These are phyloP conservation scores for Bolboschoenoplectus hybrid DNA, from an alignment of 202 grass and related monocot species.

Conservation along the genomic window DNA sequence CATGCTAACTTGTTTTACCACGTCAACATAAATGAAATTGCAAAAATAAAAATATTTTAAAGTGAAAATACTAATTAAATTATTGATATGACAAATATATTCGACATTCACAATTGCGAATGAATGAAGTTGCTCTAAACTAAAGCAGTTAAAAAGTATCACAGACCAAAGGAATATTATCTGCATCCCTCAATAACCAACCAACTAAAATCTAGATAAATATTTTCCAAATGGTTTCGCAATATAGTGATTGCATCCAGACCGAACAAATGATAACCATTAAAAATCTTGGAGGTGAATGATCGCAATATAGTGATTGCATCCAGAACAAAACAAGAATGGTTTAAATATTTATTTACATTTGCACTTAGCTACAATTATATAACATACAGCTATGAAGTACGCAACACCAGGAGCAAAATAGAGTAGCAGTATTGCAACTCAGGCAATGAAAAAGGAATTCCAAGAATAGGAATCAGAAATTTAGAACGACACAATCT, in stretches of 20 bases:
- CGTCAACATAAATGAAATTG: no score
- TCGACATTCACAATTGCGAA: no score
- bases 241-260: background rate
- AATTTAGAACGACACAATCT: background rate
- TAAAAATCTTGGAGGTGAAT: background rate
- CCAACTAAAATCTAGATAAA: background rate
- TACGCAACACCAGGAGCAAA: conserved; percentile 3
- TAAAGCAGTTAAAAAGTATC: no score
- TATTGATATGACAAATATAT: no score
- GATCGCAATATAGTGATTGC: background rate
- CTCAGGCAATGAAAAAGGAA: background rate
- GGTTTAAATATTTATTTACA: background rate
- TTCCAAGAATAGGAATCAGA: background rate
- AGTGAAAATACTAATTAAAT: no score
- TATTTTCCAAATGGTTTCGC: background rate
- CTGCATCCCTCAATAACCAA: background rate
- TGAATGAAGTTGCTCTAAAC: no score
- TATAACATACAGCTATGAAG: conserved; percentile 13
- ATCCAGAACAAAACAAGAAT: background rate
- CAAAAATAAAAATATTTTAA: no score
- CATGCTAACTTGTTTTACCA: no score
- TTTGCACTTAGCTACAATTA: background rate
- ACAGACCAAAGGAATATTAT: no score
- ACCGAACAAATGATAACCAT: background rate
- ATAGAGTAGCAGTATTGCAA: background rate